Conservation (phyloP, 2,329 filamentous ascomycete species). For the Colletotrichum brevisporum region DNA sequence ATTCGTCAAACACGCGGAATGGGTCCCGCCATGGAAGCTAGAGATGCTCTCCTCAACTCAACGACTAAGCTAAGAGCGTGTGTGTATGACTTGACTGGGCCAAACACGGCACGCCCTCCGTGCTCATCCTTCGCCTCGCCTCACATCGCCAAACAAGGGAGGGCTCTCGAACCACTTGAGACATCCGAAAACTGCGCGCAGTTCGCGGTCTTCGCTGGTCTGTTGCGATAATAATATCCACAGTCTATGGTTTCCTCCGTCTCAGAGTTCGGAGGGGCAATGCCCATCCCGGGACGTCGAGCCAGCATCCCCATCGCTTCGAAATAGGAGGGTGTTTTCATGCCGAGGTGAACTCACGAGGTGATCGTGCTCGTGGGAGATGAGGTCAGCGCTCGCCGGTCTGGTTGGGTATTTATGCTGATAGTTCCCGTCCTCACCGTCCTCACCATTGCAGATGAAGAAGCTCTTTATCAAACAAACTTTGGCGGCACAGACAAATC, state of each 20-base stretch:
- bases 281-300: constrained; percentile 9
- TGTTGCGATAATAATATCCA: constrained; percentile 35
- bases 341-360: constrained; percentile 32
- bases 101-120: constrained; percentile 6
- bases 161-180: constrained; percentile 31
- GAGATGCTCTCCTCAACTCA: constrained; percentile 26
- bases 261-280: constrained; percentile 21
- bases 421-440: constrained; percentile 25
- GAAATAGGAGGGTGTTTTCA: constrained; percentile 15
- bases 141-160: constrained; percentile 2
- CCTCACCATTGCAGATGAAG: neutral
- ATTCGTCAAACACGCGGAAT: constrained; percentile 13
- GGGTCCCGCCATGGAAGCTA: constrained; percentile 17
- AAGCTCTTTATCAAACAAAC: constrained; percentile 10
- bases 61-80: constrained; percentile 8
- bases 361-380: constrained; percentile 4
- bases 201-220: neutral
- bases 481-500: constrained; percentile 25
- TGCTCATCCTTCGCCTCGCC: neutral
- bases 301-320: constrained; percentile 6
- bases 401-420: constrained; percentile 31
- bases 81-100: constrained; percentile 7
- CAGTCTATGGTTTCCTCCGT: constrained; percentile 25
- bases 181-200: constrained; percentile 25
- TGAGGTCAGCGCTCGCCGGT: constrained; percentile 18